Base-by-base conservation (phyloP, 2,329 filamentous ascomycete species). In the Arthroderma sp. region DNA sequence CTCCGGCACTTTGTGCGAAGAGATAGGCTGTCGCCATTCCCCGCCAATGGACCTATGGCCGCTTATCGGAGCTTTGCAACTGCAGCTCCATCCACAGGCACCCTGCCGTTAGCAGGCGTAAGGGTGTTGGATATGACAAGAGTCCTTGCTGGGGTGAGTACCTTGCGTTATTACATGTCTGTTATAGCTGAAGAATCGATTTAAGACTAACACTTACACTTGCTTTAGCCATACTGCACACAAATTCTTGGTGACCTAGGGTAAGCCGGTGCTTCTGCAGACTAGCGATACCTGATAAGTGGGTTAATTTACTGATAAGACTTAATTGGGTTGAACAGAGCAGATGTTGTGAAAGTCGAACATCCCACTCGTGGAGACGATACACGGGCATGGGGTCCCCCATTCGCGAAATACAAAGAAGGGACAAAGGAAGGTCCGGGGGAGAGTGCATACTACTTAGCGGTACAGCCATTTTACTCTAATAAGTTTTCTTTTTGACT, bases 281-380 rank as follows among this genome's bases (percentile, higher is more conserved):
- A 34, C 32, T 34, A 8, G 32, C 11, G 32, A 38, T 38, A 8
- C 2, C 3, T 38, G 15, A 38, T 8, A 38, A 8, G 15, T 38
- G 22, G 10, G 28, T 6, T 6, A 4, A 30, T 42, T 5, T 7
- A 8, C 29, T 43, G 11, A 38, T 34, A 36, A 28, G n/a, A 6
- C 11, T 27, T 9, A 7, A 3, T 34, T 29, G 36, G 27, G 30
- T 52, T 39, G 36, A 51, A 47, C 54, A 93, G 87, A 51, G 91
- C 91, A 53, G 89, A 98, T 62, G 80, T 98, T 30, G 94, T 98
- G 67, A 98, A 98, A 66, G 77, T 98, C 50, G 91, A 98, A 65
- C 91, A 98, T 64, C 91, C 91, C 3, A 78, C 78, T 4, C 76
- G 86, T 46, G 91, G 86, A 33, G 91, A 98, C 60, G 91, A 98